phyloP scores from a whole-genome alignment of 129 eudicot genomes.

The Logfia minima region DNA sequence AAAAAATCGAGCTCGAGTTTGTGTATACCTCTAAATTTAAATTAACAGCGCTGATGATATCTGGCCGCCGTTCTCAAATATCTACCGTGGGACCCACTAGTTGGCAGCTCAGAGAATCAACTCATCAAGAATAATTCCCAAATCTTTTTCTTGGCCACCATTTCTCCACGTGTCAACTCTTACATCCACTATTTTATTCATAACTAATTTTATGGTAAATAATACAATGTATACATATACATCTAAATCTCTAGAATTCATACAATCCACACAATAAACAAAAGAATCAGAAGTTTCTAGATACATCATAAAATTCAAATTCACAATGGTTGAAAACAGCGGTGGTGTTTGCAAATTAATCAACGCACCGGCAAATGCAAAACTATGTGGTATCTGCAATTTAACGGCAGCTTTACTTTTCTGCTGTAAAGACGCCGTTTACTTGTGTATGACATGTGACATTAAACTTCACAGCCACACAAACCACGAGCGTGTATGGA shows the following conservation, averaged over 20 bases:
- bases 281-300: slow-evolving; percentile 10
- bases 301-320: neutral
- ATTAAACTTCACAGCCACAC: slow-evolving; percentile 34
- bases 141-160: slow-evolving; percentile 47
- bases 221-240: neutral
- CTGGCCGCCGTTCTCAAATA: neutral
- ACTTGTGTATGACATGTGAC: slow-evolving; percentile 61
- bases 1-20: no score
- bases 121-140: slow-evolving; percentile 10
- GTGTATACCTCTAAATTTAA: no score
- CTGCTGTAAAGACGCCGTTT: slow-evolving; percentile 55
- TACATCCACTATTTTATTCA: slow-evolving; percentile 35
- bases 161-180: slow-evolving; percentile 45
- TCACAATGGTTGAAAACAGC: slow-evolving; percentile 16
- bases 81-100: neutral
- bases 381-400: slow-evolving; percentile 59
- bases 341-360: slow-evolving; percentile 22
- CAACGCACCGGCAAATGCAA: slow-evolving; percentile 32
- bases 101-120: slow-evolving; percentile 6
- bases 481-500: slow-evolving; percentile 70
- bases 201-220: neutral
- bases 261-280: neutral
- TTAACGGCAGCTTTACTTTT: slow-evolving; percentile 52
- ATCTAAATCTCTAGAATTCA: neutral
- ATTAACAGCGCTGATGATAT: no score